Conservation (phyloP, 495 filamentous ascomycete species). For the Chaetomium fimeti region DNA sequence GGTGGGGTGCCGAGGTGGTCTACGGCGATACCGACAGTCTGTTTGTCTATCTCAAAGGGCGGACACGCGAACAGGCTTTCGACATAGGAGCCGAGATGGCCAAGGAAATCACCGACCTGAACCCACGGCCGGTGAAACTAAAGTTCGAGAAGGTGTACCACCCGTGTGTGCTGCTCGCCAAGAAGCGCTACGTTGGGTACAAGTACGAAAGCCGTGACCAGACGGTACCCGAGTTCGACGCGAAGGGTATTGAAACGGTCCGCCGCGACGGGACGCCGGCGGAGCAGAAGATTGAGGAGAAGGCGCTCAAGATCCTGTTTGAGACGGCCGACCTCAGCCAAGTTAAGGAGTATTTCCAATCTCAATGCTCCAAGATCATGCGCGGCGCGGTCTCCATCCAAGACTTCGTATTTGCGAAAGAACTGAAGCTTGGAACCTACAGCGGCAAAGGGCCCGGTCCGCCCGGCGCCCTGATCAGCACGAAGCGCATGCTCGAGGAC, state of each 20-base stretch:
- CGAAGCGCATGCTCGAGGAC: constrained; percentile 80
- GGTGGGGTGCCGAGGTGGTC: constrained; percentile 93
- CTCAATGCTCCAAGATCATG: constrained; percentile 92
- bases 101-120: constrained; percentile 81
- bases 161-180: constrained; percentile 88
- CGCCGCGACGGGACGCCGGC: constrained; percentile 91
- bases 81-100: constrained; percentile 90
- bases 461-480: constrained; percentile 82
- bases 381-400: constrained; percentile 81
- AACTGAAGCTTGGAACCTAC: constrained; percentile 89
- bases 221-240: constrained; percentile 85
- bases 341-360: constrained; percentile 88
- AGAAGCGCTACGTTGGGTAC: constrained; percentile 97
- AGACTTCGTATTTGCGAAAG: constrained; percentile 92
- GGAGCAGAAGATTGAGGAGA: constrained; percentile 97
- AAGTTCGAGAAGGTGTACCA: constrained; percentile 99
- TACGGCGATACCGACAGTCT: constrained; percentile 97
- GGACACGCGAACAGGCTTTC: constrained; percentile 84
- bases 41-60: constrained; percentile 88
- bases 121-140: constrained; percentile 89
- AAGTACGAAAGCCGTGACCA: constrained; percentile 85
- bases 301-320: constrained; percentile 80
- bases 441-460: constrained; percentile 71
- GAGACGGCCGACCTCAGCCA: constrained; percentile 83
- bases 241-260: constrained; percentile 97